Evolutionary conservation across 257 asterid genomes (phyloP), one percentile per base, ranked within the genome.

Genomic region (Jacaranda mimosifolia): DNA sequence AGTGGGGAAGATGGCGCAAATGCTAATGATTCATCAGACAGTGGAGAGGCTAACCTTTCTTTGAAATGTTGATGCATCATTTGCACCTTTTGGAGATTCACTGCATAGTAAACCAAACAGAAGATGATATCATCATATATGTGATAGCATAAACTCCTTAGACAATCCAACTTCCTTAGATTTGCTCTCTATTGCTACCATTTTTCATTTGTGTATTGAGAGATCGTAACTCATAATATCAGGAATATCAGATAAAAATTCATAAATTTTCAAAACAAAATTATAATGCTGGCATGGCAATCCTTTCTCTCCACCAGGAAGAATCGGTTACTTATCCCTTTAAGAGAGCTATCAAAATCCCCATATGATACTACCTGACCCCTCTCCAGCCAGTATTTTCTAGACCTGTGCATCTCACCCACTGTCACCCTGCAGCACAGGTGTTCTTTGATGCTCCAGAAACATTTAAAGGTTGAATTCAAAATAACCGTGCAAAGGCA

Each of bases 71-170:
- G 99, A 96, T 67, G 97, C 99, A 84, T 96, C 99, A 82, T 91
- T 88, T 56, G 94, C 98, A 83, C 99, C 99, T 90, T 93, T 96
- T 15, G 99, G 97, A 73, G 98, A 93, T 86, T 96, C 99, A 81
- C 99, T 96, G 97, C 91, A 83, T 68, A 74, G 62, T 57, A 81
- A 65, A 74, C 67, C 70, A 77, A 62, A 38, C 36, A 71, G 17
- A 71, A 56, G 57, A 42, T 9, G 39, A 18, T 15, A 36, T 66
- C 8, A 57, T 73, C 69, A 63, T 59, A 58, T 51, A 26, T 26
- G 32, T 2, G 32, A 26, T 26, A 26, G 32, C 32, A 26, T 26
- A 26, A 26, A 26, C 32, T 26, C 2, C 32, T 1, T 26, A 26
- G 32, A 26, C 32, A 26, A 26, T 26, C 32, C 32, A 26, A 26